Conservation (phyloP, 495 filamentous ascomycete species). For the Tuber microsphaerosporum region DNA sequence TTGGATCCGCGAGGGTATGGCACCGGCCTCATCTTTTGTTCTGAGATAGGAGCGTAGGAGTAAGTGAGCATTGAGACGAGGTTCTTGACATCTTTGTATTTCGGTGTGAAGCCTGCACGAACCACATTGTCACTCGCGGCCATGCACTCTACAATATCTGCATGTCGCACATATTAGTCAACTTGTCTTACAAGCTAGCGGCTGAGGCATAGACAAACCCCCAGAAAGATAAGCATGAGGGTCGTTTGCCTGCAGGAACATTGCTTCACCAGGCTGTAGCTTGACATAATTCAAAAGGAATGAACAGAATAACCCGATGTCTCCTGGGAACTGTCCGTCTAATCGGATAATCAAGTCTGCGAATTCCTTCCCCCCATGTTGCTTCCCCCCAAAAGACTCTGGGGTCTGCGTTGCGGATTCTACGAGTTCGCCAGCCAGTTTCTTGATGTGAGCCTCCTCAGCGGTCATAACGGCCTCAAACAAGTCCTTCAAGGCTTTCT, state of each 20-base stretch:
- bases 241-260: slow-evolving; percentile 92
- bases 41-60: slow-evolving; percentile 80
- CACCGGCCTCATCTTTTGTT: slow-evolving; percentile 81
- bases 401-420: slow-evolving; percentile 59
- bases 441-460: slow-evolving; percentile 56
- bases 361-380: slow-evolving; percentile 60
- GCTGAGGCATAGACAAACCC: slow-evolving; percentile 33
- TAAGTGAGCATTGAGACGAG: slow-evolving; percentile 92
- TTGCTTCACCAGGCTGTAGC: slow-evolving; percentile 78
- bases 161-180: neutral
- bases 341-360: slow-evolving; percentile 68
- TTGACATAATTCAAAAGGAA: slow-evolving; percentile 79
- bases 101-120: slow-evolving; percentile 92
- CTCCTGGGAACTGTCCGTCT: slow-evolving; percentile 66
- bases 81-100: slow-evolving; percentile 92
- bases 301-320: slow-evolving; percentile 69
- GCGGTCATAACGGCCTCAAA: slow-evolving; percentile 79
- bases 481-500: slow-evolving; percentile 63
- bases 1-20: slow-evolving; percentile 68
- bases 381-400: slow-evolving; percentile 55
- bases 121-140: slow-evolving; percentile 96
- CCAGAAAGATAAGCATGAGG: slow-evolving; percentile 95
- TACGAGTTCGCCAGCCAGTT: slow-evolving; percentile 61
- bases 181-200: neutral
- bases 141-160: slow-evolving; percentile 98